Percentiles rank a stretch among this genome's conserved stretches.
phyloP scores from a whole-genome alignment of 805 yeast genomes.

The Brettanomyces nanus region DNA sequence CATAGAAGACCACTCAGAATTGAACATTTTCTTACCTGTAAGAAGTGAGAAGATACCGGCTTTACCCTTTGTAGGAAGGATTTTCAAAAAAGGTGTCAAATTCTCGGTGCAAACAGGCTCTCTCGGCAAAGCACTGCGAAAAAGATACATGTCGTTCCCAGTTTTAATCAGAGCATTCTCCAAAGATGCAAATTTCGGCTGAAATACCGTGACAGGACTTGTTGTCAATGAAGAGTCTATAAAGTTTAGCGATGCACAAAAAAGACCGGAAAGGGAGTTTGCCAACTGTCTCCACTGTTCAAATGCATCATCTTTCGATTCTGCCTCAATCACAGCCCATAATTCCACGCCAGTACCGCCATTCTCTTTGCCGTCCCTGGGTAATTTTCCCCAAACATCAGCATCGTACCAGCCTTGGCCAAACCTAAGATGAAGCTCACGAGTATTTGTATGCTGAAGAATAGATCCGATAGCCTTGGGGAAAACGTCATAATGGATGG shows the following conservation, averaged over 20 bases:
- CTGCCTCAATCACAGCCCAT: slow-evolving; percentile 78
- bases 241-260: slow-evolving; percentile 91
- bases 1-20: slow-evolving; percentile 91
- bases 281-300: slow-evolving; percentile 63
- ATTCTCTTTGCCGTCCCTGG: slow-evolving; percentile 56
- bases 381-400: slow-evolving; percentile 77
- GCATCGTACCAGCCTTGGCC: slow-evolving; percentile 96
- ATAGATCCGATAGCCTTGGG: slow-evolving; percentile 80
- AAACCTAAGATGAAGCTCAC: slow-evolving; percentile 77
- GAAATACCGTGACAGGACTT: slow-evolving; percentile 40
- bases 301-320: slow-evolving; percentile 43
- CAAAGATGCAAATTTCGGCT: slow-evolving; percentile 17
- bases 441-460: slow-evolving; percentile 52
- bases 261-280: slow-evolving; percentile 77
- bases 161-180: slow-evolving; percentile 22
- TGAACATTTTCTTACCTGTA: slow-evolving; percentile 87
- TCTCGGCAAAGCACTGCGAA: slow-evolving; percentile 85
- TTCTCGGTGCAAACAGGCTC: slow-evolving; percentile 97
- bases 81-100: slow-evolving; percentile 83
- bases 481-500: slow-evolving; percentile 53
- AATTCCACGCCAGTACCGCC: slow-evolving; percentile 97
- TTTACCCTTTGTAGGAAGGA: slow-evolving; percentile 86
- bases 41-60: slow-evolving; percentile 79
- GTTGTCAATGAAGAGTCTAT: slow-evolving; percentile 76
- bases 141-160: slow-evolving; percentile 38